Evolutionary conservation across 441 rosid species (phyloP).

Genomic region (Jatropha multifida): DNA sequence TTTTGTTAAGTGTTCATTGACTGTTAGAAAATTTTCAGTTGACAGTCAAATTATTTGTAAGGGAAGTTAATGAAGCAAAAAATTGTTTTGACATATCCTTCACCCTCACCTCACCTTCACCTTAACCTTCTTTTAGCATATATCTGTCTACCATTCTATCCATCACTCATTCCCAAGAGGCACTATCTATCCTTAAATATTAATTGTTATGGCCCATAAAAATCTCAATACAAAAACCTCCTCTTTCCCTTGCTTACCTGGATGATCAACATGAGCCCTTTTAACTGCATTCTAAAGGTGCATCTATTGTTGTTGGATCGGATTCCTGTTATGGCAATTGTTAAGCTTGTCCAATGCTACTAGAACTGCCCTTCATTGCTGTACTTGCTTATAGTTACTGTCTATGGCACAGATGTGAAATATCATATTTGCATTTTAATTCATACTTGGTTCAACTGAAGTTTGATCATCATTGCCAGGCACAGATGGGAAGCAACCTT

Average conservation of each 20-base stretch:
- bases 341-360: background rate
- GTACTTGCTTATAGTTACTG: background rate
- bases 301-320: background rate
- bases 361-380: background rate
- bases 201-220: too few relatives aligned
- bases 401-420: background rate
- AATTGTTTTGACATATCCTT: background rate
- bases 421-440: background rate
- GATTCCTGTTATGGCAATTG: conserved; percentile 7
- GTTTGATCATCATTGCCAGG: conserved; percentile 39
- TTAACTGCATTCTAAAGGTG: conserved; percentile 8
- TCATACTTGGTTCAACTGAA: conserved; percentile 14
- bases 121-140: background rate
- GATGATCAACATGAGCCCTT: background rate
- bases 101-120: background rate
- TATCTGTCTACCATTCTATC: background rate
- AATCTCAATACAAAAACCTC: background rate
- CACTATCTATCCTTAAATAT: too few relatives aligned
- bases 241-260: background rate
- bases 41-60: background rate
- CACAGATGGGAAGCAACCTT: conserved; percentile 71
- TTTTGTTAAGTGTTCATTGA: background rate
- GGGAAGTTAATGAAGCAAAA: too few relatives aligned
- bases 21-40: background rate
- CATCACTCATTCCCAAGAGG: background rate